Evolutionary conservation across 2,329 filamentous ascomycete species (phyloP), one percentile per base, ranked within the genome.

Genomic region (Paecilomyces sp.): DNA sequence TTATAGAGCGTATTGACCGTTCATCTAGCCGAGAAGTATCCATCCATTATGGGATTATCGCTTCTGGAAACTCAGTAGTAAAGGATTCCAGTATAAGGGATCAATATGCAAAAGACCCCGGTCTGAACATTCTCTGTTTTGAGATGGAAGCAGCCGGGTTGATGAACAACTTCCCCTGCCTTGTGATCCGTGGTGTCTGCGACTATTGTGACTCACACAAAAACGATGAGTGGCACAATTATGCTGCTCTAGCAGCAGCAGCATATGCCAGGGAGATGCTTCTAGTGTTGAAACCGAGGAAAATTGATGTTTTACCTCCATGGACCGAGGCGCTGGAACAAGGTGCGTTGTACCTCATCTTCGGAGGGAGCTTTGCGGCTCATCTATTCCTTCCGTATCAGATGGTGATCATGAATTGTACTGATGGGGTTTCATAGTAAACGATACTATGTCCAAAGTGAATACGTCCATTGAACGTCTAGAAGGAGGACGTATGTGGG

Each of bases 131-230:
- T n/a, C 56, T 68, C 18, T 65, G 65, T 28, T 67, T 68, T 36
- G 66, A 68, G 41, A 67, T 63, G 64, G 63, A 65, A 55, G 63
- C 63, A 24, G 57, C 61, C 8, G 61, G 62, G 2, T 12, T 65
- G 6, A 60, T 66, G 63, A 60, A 62, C n/a, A 31, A 57, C 13
- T 62, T 67, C 33, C 64, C 61, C 15, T 68, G 62, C n/a, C 55
- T 68, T 15, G 60, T 65, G n/a, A 62, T 68, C 22, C 58, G 62
- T 30, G 66, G 66, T 15, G 64, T 68, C 18, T 65, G 58, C 30
- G 58, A 69, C 41, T 68, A 67, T 34, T 58, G 61, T 8, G 66
- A 69, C 56, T 61, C 60, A 0, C 64, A 67, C 55, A 67, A 68
- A 41, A 68, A 65, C 41, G 58, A 68, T 11, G 13, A 25, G 2